Evolutionary conservation across 495 filamentous ascomycete species (phyloP), one percentile per base, ranked within the genome.

Genomic region (Penicillium coprophilum): DNA sequence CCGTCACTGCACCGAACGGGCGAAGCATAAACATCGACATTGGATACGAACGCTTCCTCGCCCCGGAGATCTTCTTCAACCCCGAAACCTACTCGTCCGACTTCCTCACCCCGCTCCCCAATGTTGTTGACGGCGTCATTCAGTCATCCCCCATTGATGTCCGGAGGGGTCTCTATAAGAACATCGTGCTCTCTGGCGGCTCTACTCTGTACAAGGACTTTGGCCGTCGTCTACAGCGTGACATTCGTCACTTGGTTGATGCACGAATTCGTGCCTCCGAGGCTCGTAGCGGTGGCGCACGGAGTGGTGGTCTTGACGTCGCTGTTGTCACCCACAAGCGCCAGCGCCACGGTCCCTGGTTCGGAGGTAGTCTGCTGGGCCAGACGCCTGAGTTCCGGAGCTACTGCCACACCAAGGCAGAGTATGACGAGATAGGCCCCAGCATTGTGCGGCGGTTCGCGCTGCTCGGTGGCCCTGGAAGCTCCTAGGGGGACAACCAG

Each of bases 61-160:
- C 94, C 3, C 94, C 94, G 41, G 94, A 98, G 72, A 98, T 98
- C 61, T 98, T 97, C 80, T 98, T 98, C 82, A 98, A 97, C 73
- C 94, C 94, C 32, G 94, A 98, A 78, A 97, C 97, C 66, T 97
- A 96, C 78, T 96, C 90, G 30, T 96, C 92, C 55, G 95, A 98
- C 72, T 98, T 97, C 77, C 79, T 97, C 59, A 98, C 94, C 4
- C 94, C 94, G 6, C 81, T 98, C 3, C 94, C 94, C 30, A 91
- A 79, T 46, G 91, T 97, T 39, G 94, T 97, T 45, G 94, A 98
- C 68, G 88, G 87, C 48, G 94, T 97, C 56, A 98, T 98, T 66
- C 94, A 98, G 71, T 91, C 88, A 20, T 96, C 92, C 40, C 94
- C 94, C 30, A 98, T 98, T 64, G 94, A 98, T 69, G 94, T 98